Evolutionary conservation across 164 flowering plant species (phyloP), one percentile per base, ranked within the genome.

Genomic region (Vitis labrusca): DNA sequence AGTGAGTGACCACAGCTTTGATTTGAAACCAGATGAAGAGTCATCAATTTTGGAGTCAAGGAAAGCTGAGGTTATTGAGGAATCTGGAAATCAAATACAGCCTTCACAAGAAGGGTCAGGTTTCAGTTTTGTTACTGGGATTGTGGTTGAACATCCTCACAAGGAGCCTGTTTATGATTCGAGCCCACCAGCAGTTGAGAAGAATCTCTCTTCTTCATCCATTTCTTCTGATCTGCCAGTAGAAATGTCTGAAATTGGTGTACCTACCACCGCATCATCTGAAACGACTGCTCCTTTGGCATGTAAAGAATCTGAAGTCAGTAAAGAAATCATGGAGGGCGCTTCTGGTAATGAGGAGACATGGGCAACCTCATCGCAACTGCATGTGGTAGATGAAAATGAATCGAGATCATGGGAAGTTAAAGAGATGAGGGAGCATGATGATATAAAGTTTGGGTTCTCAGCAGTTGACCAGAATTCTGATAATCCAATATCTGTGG

Each of bases 151-250:
- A 23, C 72, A 51, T 73, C 81, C 73, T 52, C 75, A 66, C 29
- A 77, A 63, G 72, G 92, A 82, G 59, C 98, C 95, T 10, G 86
- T 93, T 63, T 91, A 88, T 79, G 97, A 91, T 75, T 81, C 85
- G 23, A 90, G 91, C 71, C 94, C 93, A 5, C 75, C 72, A 2
- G 78, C 83, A 15, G 15, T 32, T 9, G 76, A 73, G 65, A 86
- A 76, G 59, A 15, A 65, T 48, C 79, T 69, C 7, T 82, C 86
- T 9, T 72, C 77, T 61, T 73, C 84, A 12, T 84, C 91, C n/a
- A 50, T 64, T 51, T 77, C 82, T 48, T 82, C 85, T 65, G 86
- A 83, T 65, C 10, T 73, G 58, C 81, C 67, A 50, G 60, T 59
- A 16, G 85, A 85, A 60, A 50, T 67, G 10, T 62, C 79, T 37